phyloP scores from a whole-genome alignment of 192 early-diverging fungal genomes.

The Gigaspora rosea region DNA sequence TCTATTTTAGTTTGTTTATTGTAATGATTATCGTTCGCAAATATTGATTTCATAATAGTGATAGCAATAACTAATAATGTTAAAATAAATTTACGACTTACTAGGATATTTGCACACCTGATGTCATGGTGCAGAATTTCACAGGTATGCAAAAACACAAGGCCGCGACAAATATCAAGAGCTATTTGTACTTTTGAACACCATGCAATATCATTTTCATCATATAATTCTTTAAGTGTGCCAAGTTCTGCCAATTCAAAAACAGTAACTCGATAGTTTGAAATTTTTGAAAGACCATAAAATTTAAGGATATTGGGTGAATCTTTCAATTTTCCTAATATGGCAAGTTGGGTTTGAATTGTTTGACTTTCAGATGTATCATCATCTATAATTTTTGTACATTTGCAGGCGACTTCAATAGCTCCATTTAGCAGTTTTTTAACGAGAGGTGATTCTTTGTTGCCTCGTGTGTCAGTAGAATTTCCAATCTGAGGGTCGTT shows the following conservation, averaged over 20 bases:
- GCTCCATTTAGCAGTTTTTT: neutral
- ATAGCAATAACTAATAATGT: neutral
- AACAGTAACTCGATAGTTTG: neutral
- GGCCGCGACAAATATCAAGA: conserved; percentile 17
- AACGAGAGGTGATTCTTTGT: neutral
- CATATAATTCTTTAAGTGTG: neutral
- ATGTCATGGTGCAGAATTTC: conserved; percentile 27
- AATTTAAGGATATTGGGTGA: conserved; percentile 19
- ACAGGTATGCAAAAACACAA: conserved; percentile 3
- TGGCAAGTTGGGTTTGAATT: conserved; percentile 13
- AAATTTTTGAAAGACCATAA: conserved; percentile 21
- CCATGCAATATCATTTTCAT: neutral
- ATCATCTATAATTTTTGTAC: neutral
- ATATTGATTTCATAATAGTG: neutral
- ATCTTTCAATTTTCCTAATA: conserved; percentile 10
- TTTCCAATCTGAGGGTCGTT: neutral
- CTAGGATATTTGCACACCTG: conserved; percentile 21
- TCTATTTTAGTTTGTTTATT: neutral
- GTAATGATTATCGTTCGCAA: neutral
- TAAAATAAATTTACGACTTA: neutral
- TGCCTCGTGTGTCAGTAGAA: neutral
- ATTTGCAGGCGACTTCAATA: neutral
- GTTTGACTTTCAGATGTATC: neutral
- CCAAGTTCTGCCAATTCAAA: conserved; percentile 29
- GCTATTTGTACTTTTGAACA: conserved; percentile 2